Evolutionary conservation across 352 stramenopile species (phyloP), one percentile per base, ranked within the genome.

Genomic region (Hyaloperonospora brassicae): DNA sequence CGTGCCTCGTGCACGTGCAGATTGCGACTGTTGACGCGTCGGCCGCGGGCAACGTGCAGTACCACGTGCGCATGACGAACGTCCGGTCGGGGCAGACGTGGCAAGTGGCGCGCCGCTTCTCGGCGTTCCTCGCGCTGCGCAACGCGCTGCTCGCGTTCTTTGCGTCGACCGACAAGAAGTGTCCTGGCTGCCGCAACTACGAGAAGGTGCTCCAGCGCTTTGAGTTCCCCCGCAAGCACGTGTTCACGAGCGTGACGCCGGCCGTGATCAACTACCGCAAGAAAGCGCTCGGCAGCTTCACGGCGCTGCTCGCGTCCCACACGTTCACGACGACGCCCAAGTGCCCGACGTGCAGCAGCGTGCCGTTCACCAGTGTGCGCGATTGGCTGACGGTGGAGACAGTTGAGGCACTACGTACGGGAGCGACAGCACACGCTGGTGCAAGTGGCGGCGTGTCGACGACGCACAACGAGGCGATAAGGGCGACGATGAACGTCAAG

Each of bases 241-340:
- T 88, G 21, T 93, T 93, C 61, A 83, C 76, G 23, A 90, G 79
- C 66, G 79, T 82, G 49, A 80, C 78, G 21, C 65, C 71, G 10
- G 67, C 80, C 6, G 83, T 93, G 14, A 72, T 93, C 51, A 87
- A 87, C 51, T 89, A 91, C 60, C 79, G 83, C 24, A 88, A 90
- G 55, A 78, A 81, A 49, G 78, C 80, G 40, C 64, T 93, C 44
- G 70, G 73, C 10, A 73, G 66, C 45, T 93, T 93, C 61, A 50
- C 88, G 17, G 66, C 76, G 11, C 54, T 93, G 53, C 65, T 90
- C 0, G 79, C 79, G 17, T 91, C 80, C 41, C 79, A 93, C 65
- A 89, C 79, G 21, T 93, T 93, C 56, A 89, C 80, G 7, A 76
- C 72, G 0, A 76, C 80, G 35, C 78, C 83, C 21, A 89, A 89